These are phyloP conservation scores for Seminavis robusta DNA, from an alignment of 108 stramenopile species.

Conservation along the genomic window DNA sequence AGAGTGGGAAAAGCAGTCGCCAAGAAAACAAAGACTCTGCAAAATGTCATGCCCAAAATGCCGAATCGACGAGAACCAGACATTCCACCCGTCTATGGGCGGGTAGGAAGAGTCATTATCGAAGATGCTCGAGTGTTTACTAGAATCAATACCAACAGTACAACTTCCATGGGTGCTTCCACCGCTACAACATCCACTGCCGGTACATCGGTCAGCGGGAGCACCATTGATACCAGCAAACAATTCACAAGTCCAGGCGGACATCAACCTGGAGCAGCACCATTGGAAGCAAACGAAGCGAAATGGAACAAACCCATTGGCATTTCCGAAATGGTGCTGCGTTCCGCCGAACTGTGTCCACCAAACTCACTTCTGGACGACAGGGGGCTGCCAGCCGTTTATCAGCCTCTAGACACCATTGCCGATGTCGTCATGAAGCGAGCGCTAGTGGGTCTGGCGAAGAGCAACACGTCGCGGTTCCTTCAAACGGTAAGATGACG, in stretches of 20 bases:
- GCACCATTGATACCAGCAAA: neutral
- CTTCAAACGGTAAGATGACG: slow-evolving; percentile 58
- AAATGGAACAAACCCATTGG: slow-evolving; percentile 55
- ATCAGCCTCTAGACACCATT: slow-evolving; percentile 40
- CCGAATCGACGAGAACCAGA: slow-evolving; percentile 18
- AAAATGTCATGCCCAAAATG: slow-evolving; percentile 16
- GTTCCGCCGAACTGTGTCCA: slow-evolving; percentile 52
- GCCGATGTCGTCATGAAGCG: slow-evolving; percentile 42
- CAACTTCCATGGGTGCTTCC: neutral
- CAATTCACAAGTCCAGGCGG: no score
- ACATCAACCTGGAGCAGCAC: no score
- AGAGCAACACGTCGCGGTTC: slow-evolving; percentile 42
- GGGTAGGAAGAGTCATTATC: slow-evolving; percentile 42
- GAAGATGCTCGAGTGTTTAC: slow-evolving; percentile 56
- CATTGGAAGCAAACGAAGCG: no score
- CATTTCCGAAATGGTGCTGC: slow-evolving; percentile 28
- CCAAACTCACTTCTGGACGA: slow-evolving; percentile 42
- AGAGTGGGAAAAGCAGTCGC: slow-evolving; percentile 42
- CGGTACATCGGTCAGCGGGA: neutral
- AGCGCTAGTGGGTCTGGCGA: slow-evolving; percentile 50
- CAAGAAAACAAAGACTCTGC: slow-evolving; percentile 20
- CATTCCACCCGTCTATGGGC: slow-evolving; percentile 2
- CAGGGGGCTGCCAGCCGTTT: slow-evolving; percentile 29
- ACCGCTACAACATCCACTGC: neutral
- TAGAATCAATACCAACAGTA: slow-evolving; percentile 15